phyloP scores from a whole-genome alignment of 768 basidiomycete genomes.

The Cyclocybe cylindracea region DNA sequence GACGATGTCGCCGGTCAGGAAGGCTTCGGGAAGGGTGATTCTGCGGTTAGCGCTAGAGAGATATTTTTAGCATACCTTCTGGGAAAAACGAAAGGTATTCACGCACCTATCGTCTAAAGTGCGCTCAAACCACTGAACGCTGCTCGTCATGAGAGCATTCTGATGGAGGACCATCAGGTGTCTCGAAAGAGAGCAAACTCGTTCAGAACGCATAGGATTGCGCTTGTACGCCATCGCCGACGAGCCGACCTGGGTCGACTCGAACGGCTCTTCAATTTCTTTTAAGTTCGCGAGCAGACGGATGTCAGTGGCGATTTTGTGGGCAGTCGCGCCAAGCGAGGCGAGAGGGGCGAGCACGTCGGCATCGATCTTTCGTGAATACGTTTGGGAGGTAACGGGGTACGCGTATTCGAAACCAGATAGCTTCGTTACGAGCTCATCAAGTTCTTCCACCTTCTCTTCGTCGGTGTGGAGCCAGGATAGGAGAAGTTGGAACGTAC shows the following conservation, averaged over 20 bases:
- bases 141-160: constrained; percentile 92
- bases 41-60: constrained; percentile 85
- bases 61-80: background rate
- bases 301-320: constrained; percentile 97
- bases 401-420: constrained; percentile 94
- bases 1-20: constrained; percentile 95
- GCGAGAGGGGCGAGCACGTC: constrained; percentile 91
- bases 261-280: constrained; percentile 99
- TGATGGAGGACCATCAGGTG: constrained; percentile 96
- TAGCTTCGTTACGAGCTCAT: constrained; percentile 85
- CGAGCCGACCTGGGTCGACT: constrained; percentile 96
- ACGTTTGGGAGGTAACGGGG: constrained; percentile 96
- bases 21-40: constrained; percentile 95
- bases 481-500: constrained; percentile 29
- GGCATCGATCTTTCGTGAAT: constrained; percentile 95
- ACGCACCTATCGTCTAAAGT: constrained; percentile 91
- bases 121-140: constrained; percentile 98
- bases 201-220: constrained; percentile 98
- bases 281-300: constrained; percentile 93
- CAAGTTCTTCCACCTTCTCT: constrained; percentile 82
- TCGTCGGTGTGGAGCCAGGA: background rate
- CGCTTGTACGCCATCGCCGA: constrained; percentile 99
- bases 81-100: constrained; percentile 25
- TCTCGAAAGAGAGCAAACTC: constrained; percentile 93
- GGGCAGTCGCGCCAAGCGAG: constrained; percentile 90